phyloP scores from a whole-genome alignment of 73 alveolate species.

The Paramecium biaurelia region DNA sequence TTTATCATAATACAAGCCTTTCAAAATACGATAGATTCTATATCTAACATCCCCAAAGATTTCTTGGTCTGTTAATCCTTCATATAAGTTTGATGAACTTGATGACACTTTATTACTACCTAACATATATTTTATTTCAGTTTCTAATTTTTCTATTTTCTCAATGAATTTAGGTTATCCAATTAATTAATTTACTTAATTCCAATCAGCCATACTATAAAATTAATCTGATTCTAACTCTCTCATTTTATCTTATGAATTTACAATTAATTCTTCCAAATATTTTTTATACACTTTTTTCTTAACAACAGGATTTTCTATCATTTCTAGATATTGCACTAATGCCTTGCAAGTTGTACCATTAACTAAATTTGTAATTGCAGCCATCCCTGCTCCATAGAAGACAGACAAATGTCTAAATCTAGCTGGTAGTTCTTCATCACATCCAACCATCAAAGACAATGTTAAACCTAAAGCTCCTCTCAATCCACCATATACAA shows the following conservation, averaged over 20 bases:
- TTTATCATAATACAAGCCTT: constrained; percentile 66
- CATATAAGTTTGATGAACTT: not conserved
- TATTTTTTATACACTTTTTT: constrained; percentile 45
- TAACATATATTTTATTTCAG: not conserved
- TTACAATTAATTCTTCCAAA: constrained; percentile 23
- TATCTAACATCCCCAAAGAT: constrained; percentile 66
- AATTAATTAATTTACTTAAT: constrained; percentile 51
- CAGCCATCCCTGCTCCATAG: constrained; percentile 73
- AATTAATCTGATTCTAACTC: constrained; percentile 63
- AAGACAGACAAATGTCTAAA: constrained; percentile 56
- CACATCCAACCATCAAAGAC: constrained; percentile 65
- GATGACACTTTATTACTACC: not conserved
- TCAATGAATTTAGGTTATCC: constrained; percentile 53
- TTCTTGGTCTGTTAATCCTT: constrained; percentile 60
- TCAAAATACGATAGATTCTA: constrained; percentile 66
- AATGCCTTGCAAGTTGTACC: constrained; percentile 67
- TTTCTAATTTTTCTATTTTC: not conserved
- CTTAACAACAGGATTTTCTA: constrained; percentile 56
- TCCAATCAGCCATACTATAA: constrained; percentile 70
- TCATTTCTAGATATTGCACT: constrained; percentile 50
- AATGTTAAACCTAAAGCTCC: constrained; percentile 74
- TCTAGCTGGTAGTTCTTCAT: constrained; percentile 56
- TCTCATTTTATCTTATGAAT: constrained; percentile 53
- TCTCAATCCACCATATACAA: constrained; percentile 70
- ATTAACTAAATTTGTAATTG: constrained; percentile 66